Evolutionary conservation across 352 stramenopile genomes (phyloP), one percentile per base, ranked within the genome.

Genomic region (Globisporangium ultimum): DNA sequence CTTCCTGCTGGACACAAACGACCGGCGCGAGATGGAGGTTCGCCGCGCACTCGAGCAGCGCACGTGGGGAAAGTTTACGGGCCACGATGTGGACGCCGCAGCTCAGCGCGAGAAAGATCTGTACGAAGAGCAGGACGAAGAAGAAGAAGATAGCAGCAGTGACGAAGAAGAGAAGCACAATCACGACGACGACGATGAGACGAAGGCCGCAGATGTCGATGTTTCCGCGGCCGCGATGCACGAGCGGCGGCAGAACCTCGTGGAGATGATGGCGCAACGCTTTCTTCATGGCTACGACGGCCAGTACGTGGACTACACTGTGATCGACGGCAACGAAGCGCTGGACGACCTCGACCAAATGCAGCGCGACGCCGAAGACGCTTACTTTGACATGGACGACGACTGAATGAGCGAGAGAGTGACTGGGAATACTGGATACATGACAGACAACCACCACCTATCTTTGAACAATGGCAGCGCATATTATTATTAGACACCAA

Each of bases 331-430:
- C 1, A 67, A 92, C 52, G 74, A 80, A 48, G 63, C 53, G 15
- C 70, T 92, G 10, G 86, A 93, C 43, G 78, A 92, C 66, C 64
- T 81, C 40, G 70, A 76, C 5, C 67, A 81, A 62, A 82, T 89
- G 51, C 68, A 91, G 57, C 86, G 77, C 46, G 86, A 95, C 67
- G 82, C 82, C 8, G 76, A 95, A 70, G 84, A 95, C 28, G 66
- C 67, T 24, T 95, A 93, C 51, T 95, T 95, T 63, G 76, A 58
- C 46, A 60, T 60, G 6, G 69, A 73, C 21, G 67, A 70, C 13
- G 43, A 56, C 32, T 36, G 28, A 36, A 5, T 5, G 24, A 51
- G 12, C 13, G 46, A 51, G 46, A 11, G 18, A 51, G 22, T 13
- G 12, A 24, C 10, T 21, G 22, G 10, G 9, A 3, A 51, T 22